Evolutionary conservation across 2,329 filamentous ascomycete genomes (phyloP).

Genomic region (Sporothrix phasma): DNA sequence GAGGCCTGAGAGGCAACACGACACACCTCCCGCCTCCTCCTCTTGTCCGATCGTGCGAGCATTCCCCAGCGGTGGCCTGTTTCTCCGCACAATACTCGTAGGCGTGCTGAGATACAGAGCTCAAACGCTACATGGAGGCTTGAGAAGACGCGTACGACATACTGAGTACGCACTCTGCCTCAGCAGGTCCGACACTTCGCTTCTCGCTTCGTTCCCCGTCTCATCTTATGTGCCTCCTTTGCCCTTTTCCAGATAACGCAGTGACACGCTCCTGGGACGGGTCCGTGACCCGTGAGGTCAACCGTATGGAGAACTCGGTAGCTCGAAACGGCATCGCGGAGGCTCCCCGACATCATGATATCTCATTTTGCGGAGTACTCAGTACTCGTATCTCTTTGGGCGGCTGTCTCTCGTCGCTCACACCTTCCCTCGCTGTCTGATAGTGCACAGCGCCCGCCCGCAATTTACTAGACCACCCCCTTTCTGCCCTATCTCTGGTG

Average conservation of each 20-base stretch:
- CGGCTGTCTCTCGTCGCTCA: neutral
- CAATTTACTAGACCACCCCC: constrained; percentile 1
- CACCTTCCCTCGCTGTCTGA: constrained; percentile 1
- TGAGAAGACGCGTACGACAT: too few relatives aligned
- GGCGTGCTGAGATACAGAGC: neutral
- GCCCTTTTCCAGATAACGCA: neutral
- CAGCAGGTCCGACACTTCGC: neutral
- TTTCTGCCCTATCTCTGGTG: neutral
- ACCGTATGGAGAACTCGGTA: neutral
- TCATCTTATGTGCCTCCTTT: neutral
- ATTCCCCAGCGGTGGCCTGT: neutral
- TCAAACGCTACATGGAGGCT: neutral
- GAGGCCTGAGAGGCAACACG: neutral
- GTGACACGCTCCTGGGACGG: neutral
- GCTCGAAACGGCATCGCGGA: neutral
- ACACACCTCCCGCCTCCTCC: neutral
- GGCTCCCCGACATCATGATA: neutral
- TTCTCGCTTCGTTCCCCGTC: neutral
- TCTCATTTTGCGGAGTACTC: neutral
- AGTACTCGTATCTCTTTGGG: neutral
- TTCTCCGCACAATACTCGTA: neutral
- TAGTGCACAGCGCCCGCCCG: neutral
- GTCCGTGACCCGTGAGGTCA: too few relatives aligned
- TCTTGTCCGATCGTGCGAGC: neutral
- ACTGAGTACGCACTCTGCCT: neutral